Evolutionary conservation across 768 basidiomycete species (phyloP).

Genomic region (Termitomyces sp.): DNA sequence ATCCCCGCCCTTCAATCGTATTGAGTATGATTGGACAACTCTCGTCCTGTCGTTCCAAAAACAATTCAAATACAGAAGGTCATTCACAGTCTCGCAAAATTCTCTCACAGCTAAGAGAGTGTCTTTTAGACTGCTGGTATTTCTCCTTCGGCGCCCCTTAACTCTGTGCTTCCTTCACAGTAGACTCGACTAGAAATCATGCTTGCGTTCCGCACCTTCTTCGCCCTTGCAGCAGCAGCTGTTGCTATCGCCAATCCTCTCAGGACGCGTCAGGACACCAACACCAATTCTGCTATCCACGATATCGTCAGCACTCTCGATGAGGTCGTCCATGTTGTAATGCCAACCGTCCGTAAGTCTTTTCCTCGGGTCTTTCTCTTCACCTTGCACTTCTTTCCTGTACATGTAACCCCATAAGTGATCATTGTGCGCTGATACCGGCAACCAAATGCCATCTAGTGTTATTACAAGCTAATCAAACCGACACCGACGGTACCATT

Average conservation of each 20-base stretch:
- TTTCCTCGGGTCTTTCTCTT: not conserved
- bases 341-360: slow-evolving; percentile 23
- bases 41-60: not conserved
- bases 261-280: slow-evolving; percentile 22
- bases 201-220: slow-evolving; percentile 23
- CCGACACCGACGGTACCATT: slow-evolving; percentile 23
- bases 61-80: not conserved
- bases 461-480: slow-evolving; percentile 24
- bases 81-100: slow-evolving; percentile 7
- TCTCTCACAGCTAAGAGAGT: slow-evolving; percentile 12
- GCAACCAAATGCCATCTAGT: slow-evolving; percentile 11
- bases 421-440: not conserved
- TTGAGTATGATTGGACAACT: slow-evolving; percentile 12
- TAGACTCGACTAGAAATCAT: slow-evolving; percentile 14
- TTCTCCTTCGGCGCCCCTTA: not conserved
- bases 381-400: not conserved
- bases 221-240: slow-evolving; percentile 22
- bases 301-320: slow-evolving; percentile 22
- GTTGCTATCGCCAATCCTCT: slow-evolving; percentile 24
- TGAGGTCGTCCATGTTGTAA: slow-evolving; percentile 13
- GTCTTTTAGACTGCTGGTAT: slow-evolving; percentile 10
- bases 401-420: not conserved
- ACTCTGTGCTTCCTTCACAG: not conserved
- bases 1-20: slow-evolving; percentile 9
- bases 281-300: slow-evolving; percentile 26